Base-by-base conservation (phyloP, 148 eudicot species). In the Diospyros lotus region DNA sequence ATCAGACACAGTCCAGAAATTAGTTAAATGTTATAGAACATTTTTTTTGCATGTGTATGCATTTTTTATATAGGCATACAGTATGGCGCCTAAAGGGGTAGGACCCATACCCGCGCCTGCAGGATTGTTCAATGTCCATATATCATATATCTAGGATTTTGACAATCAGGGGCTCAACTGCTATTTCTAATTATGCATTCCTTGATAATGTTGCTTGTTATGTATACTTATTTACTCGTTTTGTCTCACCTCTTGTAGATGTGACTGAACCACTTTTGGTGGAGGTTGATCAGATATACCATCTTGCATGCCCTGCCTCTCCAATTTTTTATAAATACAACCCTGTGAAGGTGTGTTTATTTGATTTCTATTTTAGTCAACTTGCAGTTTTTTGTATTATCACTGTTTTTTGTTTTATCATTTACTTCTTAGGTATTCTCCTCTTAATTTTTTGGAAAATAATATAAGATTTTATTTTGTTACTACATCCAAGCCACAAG, bases 221-320 rank as follows among this genome's bases (percentile, higher is more conserved):
- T 43, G 55, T 14, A 39, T 9, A 7, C 14, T 6, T 7, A 14
- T 4, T 53, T 58, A 42, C 45, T 18, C 69, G 4, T 4, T 53
- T 41, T 39, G 11, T n/a, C 28, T 56, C 61, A 9, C 9, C 18
- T 72, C 53, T 75, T 81, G 79, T 87, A 96, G 99, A 96, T 82
- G 97, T 96, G 69, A 96, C 98, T 17, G 97, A 96, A 80, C 85
- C 99, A 53, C 78, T 96, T 73, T 79, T 89, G 79, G 64, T 96
- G 75, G 99, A 96, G 79, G 99, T 96, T 82, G 99, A 96, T 85
- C 90, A 85, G 83, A 96, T 96, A 44, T 95, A 95, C 75, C 99
- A 95, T 76, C 99, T 95, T 77, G 99, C 98, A 65, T 95, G 99
- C 74, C 99, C 99, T 18, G 98, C 99, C 66, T 95, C 99, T 28